Conservation (phyloP, 768 basidiomycete genomes). For the Suillus lakei region DNA sequence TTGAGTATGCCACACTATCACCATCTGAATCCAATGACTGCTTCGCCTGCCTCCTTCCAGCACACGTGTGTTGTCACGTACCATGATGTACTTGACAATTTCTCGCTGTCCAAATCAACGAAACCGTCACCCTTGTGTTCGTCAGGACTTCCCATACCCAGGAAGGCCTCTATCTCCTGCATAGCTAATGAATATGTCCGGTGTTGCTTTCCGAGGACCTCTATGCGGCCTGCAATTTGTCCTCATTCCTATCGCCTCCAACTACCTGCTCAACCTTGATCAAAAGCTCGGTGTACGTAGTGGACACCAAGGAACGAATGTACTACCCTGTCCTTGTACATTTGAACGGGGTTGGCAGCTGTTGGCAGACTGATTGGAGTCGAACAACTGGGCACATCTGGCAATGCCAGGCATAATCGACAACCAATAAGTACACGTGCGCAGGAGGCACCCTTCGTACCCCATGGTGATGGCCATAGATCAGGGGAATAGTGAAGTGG, state of each 20-base stretch:
- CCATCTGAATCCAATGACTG: not conserved
- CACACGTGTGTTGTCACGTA: not conserved
- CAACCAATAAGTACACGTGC: not conserved
- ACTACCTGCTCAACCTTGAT: not conserved
- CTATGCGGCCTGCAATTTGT: not conserved
- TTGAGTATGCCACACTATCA: not conserved
- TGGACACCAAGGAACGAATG: not conserved
- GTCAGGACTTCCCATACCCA: not conserved
- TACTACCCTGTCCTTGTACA: not conserved
- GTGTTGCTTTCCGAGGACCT: not conserved
- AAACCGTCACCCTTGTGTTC: not conserved
- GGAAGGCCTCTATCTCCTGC: not conserved
- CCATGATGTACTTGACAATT: not conserved
- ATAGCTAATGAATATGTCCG: not conserved
- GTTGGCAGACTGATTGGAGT: not conserved
- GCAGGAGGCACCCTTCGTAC: not conserved
- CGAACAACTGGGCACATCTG: not conserved
- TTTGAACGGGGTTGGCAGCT: no score
- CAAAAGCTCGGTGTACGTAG: not conserved
- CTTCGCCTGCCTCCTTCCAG: not conserved
- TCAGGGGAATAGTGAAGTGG: not conserved
- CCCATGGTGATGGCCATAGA: no score
- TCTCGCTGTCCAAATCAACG: not conserved
- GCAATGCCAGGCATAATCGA: not conserved
- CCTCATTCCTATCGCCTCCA: not conserved